phyloP scores from a whole-genome alignment of 2,329 filamentous ascomycete species.

The Lecanosticta acicola region DNA sequence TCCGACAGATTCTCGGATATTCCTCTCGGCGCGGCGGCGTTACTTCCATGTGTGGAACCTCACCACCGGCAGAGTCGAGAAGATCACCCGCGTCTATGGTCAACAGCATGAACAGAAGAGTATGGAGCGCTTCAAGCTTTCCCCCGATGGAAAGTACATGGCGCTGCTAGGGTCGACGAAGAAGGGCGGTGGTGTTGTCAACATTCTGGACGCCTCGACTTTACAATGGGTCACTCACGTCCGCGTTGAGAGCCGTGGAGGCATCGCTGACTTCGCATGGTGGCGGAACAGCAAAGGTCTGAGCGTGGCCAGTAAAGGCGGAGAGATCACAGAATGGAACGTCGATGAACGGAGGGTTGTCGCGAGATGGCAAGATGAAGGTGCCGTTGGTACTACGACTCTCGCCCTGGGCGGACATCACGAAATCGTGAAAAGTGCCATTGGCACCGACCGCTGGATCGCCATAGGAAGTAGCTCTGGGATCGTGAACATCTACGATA shows the following conservation, averaged over 20 bases:
- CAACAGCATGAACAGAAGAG: slow-evolving; percentile 75
- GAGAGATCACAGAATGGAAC: slow-evolving; percentile 86
- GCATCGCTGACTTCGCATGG: slow-evolving; percentile 88
- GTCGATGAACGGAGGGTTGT: slow-evolving; percentile 63
- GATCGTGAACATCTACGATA: slow-evolving; percentile 90
- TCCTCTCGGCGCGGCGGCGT: slow-evolving; percentile 78
- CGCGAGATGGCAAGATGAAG: slow-evolving; percentile 83
- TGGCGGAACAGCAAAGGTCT: slow-evolving; percentile 80
- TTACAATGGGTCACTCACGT: slow-evolving; percentile 84
- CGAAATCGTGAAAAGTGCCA: slow-evolving; percentile 45
- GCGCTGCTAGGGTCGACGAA: slow-evolving; percentile 71
- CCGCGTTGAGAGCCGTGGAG: slow-evolving; percentile 72
- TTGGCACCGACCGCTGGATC: slow-evolving; percentile 83
- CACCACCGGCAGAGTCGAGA: slow-evolving; percentile 71
- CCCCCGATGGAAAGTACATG: slow-evolving; percentile 80
- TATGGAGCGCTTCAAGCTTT: slow-evolving; percentile 87
- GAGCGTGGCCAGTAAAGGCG: slow-evolving; percentile 75
- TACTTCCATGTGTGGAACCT: slow-evolving; percentile 97
- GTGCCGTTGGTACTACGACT: slow-evolving; percentile 77
- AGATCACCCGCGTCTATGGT: slow-evolving; percentile 69
- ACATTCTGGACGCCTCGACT: slow-evolving; percentile 71
- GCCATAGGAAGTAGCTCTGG: slow-evolving; percentile 80
- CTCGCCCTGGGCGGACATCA: slow-evolving; percentile 69
- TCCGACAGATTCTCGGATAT: slow-evolving; percentile 65
- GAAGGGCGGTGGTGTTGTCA: slow-evolving; percentile 84